Percentiles rank a stretch among this genome's conserved stretches.
phyloP scores from a whole-genome alignment of 805 yeast genomes.

The Saturnispora galanensis region DNA sequence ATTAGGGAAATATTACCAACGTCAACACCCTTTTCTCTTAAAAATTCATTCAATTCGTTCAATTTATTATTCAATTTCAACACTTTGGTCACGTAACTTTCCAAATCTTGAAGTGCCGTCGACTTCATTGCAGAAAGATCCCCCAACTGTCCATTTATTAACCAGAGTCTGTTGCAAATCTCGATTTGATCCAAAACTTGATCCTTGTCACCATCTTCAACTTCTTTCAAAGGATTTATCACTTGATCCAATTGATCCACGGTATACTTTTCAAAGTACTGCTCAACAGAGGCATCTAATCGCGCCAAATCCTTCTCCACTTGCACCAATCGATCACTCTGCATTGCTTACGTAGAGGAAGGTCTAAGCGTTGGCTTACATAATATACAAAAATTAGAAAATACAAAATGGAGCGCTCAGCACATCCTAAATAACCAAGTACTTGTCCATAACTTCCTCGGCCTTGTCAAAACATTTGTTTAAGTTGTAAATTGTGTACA shows the following conservation, averaged over 20 bases:
- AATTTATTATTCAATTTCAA: conserved; percentile 14
- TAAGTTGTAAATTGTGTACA: conserved; percentile 61
- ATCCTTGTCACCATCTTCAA: neutral
- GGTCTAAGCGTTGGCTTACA: neutral
- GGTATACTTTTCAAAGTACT: conserved; percentile 9
- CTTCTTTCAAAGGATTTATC: neutral
- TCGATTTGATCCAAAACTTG: conserved; percentile 21
- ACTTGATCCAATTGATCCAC: conserved; percentile 6
- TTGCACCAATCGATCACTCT: neutral
- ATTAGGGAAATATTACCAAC: conserved; percentile 11
- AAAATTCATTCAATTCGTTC: conserved; percentile 8
- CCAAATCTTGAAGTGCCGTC: conserved; percentile 12
- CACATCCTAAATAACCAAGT: conserved; percentile 37
- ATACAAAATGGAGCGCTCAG: neutral
- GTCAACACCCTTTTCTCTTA: neutral
- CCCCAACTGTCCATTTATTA: conserved; percentile 22
- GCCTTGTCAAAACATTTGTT: conserved; percentile 68
- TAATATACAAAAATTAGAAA: neutral
- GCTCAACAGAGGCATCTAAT: conserved; percentile 7
- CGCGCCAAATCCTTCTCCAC: neutral
- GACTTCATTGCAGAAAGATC: conserved; percentile 12
- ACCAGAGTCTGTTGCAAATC: conserved; percentile 25
- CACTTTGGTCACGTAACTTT: conserved; percentile 8
- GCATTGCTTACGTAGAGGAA: neutral
- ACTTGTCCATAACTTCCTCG: conserved; percentile 50